These are phyloP conservation scores for Mycogone perniciosa DNA, from an alignment of 2,329 filamentous ascomycete genomes.

Conservation along the genomic window DNA sequence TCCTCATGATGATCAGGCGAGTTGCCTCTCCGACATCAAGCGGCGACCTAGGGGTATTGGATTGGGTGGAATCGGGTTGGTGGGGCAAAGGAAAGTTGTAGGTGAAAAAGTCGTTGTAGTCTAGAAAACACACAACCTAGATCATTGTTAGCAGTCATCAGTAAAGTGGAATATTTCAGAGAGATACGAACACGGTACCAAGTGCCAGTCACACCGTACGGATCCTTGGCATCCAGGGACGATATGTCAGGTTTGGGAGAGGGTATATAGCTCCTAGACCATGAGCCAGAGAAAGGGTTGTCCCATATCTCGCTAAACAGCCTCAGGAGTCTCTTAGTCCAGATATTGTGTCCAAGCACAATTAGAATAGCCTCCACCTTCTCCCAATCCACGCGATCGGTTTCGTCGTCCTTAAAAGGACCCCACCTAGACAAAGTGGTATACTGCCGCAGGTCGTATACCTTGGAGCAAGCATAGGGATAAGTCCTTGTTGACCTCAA, in stretches of 20 bases:
- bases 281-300: conserved; percentile 49
- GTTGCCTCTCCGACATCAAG: conserved; percentile 61
- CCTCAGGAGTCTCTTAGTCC: conserved; percentile 38
- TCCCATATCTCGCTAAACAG: conserved; percentile 49
- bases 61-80: conserved; percentile 28
- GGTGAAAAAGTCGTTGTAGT: conserved; percentile 65
- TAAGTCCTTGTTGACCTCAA: conserved; percentile 37
- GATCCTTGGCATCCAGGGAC: conserved; percentile 52
- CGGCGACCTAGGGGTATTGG: conserved; percentile 41
- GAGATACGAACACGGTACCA: conserved; percentile 56
- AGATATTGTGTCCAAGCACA: conserved; percentile 58
- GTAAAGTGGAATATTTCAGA: not conserved
- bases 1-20: conserved; percentile 62
- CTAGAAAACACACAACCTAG: conserved; percentile 45
- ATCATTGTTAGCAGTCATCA: conserved; percentile 16
- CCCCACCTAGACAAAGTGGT: conserved; percentile 59
- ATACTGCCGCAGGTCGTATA: conserved; percentile 70
- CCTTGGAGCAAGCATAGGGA: conserved; percentile 59
- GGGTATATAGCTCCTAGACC: conserved; percentile 42
- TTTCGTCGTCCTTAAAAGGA: conserved; percentile 60
- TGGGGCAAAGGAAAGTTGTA: conserved; percentile 58
- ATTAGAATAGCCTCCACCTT: conserved; percentile 71
- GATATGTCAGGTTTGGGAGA: conserved; percentile 29
- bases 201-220: conserved; percentile 63
- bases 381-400: conserved; percentile 66